phyloP scores from a whole-genome alignment of 208 protist species.

The Angomonas deanei region DNA sequence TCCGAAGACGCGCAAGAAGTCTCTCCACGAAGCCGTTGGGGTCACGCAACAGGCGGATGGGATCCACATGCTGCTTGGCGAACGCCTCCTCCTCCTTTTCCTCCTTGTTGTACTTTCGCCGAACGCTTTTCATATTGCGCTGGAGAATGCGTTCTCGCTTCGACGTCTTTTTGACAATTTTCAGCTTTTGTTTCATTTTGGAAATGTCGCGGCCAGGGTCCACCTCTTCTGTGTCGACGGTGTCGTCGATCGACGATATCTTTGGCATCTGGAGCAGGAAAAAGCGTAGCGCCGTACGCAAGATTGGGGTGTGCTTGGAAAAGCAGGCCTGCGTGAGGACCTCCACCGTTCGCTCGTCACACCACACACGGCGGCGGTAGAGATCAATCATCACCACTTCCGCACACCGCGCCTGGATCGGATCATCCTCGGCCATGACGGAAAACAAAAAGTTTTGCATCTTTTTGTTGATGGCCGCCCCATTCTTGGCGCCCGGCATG shows the following conservation, averaged over 20 bases:
- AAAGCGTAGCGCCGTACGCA: conserved; percentile 94
- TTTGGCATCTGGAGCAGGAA: conserved; percentile 92
- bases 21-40: conserved; percentile 95
- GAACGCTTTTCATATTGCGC: conserved; percentile 54
- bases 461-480: conserved; percentile 88
- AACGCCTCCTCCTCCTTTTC: conserved; percentile 67
- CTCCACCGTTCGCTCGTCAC: conserved; percentile 92
- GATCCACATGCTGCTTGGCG: conserved; percentile 88
- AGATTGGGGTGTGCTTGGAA: conserved; percentile 87
- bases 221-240: conserved; percentile 45
- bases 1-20: conserved; percentile 89
- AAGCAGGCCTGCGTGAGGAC: conserved; percentile 94
- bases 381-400: conserved; percentile 97
- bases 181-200: conserved; percentile 89
- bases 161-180: conserved; percentile 90
- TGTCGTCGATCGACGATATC: conserved; percentile 72
- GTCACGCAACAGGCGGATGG: conserved; percentile 94
- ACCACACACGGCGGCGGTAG: conserved; percentile 95
- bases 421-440: conserved; percentile 91
- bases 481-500: conserved; percentile 76
- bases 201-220: conserved; percentile 83
- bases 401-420: conserved; percentile 91
- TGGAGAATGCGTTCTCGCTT: conserved; percentile 85
- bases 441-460: conserved; percentile 95
- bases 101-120: conserved; percentile 82